Percentiles rank a stretch among this genome's conserved stretches.
These are phyloP conservation scores for Mycena rosella DNA, from an alignment of 768 basidiomycete species.

Conservation along the genomic window DNA sequence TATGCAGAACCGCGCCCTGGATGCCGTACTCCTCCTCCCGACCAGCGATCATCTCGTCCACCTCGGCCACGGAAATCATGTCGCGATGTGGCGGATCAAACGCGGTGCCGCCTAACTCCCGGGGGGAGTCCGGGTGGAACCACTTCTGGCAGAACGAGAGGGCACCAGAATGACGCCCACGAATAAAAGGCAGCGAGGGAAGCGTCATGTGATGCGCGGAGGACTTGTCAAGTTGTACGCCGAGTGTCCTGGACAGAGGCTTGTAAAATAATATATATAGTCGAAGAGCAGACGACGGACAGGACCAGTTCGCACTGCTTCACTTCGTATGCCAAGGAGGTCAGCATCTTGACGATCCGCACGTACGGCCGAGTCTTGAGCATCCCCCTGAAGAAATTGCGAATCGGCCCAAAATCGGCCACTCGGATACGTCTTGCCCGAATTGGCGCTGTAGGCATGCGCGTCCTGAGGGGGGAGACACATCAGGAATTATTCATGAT, in stretches of 20 bases:
- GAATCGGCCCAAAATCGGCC: too few species aligned
- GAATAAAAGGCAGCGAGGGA: background rate
- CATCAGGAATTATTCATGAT: background rate
- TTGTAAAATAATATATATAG: background rate
- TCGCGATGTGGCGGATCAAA: slow-evolving; percentile 6
- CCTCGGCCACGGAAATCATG: background rate
- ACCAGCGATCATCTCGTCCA: background rate
- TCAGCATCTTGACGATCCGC: background rate
- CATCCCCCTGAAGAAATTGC: background rate
- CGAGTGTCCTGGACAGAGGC: slow-evolving; percentile 3
- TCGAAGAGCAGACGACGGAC: background rate
- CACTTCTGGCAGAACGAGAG: slow-evolving; percentile 7
- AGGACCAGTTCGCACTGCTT: background rate
- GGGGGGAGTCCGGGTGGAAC: background rate
- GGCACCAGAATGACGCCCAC: background rate
- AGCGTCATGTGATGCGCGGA: slow-evolving; percentile 5
- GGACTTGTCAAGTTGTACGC: too few species aligned
- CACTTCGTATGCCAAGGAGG: background rate
- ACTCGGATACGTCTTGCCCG: background rate
- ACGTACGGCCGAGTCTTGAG: background rate
- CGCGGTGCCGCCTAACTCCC: background rate
- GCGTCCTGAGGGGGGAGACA: background rate
- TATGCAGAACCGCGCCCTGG: slow-evolving; percentile 9
- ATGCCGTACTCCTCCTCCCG: background rate
- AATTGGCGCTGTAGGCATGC: background rate